Evolutionary conservation across 139 green algal genomes (phyloP), one percentile per base, ranked within the genome.

Genomic region (Raphidocelis subcapitata): DNA sequence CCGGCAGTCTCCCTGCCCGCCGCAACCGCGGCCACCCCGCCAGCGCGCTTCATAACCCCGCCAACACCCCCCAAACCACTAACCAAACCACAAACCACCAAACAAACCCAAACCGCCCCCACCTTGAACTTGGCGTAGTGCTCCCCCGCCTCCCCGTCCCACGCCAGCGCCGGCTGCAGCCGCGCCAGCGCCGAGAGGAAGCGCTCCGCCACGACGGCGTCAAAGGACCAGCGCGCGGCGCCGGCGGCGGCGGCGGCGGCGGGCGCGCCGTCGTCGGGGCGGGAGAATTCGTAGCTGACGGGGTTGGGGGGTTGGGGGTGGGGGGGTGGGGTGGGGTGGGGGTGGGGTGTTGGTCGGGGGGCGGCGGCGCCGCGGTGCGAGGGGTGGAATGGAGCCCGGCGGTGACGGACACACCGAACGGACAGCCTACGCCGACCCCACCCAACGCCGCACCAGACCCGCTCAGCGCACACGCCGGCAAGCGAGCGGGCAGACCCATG

Each of bases 101-200:
- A 23, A 10, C 65, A 41, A 59, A 2, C 15, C 16, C 16, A 8
- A 21, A 26, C 37, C 44, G 20, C 2, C n/a, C 64, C 18, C 36
- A 75, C 66, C 69, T 76, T 75, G 61, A 80, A 80, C 35, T 66
- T 51, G n/a, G 62, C 32, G 10, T 55, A 47, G 57, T 87, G 82
- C 73, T 87, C 83, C 28, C 68, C 64, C 5, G 12, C 29, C 8
- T 66, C 35, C 20, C 69, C 55, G 3, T 81, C 41, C 77, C 79
- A 85, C 15, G 51, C 23, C 3, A 80, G 18, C 18, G 55, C 57
- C 4, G 77, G 61, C 5, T 62, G 26, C 16, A 79, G 60, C 29
- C 61, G 54, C 26, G 63, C 4, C 14, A 87, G 70, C 16, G 81
- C 26, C 21, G 33, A 14, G 31, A 83, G 24, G n/a, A 86, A 80